Conservation (phyloP, 768 basidiomycete genomes). For the Lentinula boryana region DNA sequence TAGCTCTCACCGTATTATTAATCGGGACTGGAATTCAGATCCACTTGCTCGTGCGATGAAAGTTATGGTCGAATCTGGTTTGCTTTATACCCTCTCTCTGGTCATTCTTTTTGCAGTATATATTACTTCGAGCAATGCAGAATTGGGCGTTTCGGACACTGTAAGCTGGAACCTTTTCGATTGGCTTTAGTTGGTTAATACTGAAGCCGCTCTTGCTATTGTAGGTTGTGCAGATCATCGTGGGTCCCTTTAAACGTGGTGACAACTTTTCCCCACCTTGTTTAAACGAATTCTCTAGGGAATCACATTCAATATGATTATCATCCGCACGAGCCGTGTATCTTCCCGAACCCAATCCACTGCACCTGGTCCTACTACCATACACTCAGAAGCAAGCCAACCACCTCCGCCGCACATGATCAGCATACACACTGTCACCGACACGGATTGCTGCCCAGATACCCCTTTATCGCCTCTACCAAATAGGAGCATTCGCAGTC, state of each 20-base stretch:
- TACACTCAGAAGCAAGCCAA: background rate
- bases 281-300: constrained; percentile 9
- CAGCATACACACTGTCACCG: background rate
- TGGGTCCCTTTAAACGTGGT: constrained; percentile 9
- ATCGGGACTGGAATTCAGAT: background rate
- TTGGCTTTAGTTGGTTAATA: background rate
- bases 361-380: background rate
- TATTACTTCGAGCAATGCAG: constrained; percentile 27
- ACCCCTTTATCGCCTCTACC: background rate
- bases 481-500: background rate
- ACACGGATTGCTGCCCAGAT: background rate
- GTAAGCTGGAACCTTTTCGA: constrained; percentile 17
- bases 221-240: constrained; percentile 37
- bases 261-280: background rate
- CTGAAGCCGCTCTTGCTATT: background rate
- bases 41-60: constrained; percentile 23
- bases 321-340: constrained; percentile 9
- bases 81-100: constrained; percentile 31
- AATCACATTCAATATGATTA: constrained; percentile 29
- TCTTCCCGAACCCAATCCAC: background rate
- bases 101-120: constrained; percentile 28
- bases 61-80: constrained; percentile 32
- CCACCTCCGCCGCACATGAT: background rate
- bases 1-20: background rate
- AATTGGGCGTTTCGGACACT: constrained; percentile 31